Evolutionary conservation across 345 rosid species (phyloP).

Genomic region (Syzygium aqueum): DNA sequence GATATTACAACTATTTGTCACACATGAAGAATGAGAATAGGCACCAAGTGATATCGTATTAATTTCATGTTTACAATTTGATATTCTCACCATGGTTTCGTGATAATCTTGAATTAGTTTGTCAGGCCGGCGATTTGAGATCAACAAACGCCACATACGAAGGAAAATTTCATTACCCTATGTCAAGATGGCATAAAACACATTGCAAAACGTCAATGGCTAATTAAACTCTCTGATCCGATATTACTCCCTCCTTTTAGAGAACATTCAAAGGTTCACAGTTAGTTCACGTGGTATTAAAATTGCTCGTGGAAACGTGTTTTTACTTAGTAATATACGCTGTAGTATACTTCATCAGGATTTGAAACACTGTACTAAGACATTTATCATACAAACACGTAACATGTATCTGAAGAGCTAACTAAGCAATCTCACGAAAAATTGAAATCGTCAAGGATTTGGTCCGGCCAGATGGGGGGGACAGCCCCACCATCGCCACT

Average conservation of each 20-base stretch:
- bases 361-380: background rate
- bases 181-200: background rate
- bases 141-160: background rate
- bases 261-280: background rate
- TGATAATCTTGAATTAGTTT: background rate
- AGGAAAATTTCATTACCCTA: background rate
- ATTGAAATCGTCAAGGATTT: slow-evolving; percentile 40
- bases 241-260: background rate
- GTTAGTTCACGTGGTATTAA: background rate
- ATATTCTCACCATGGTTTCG: background rate
- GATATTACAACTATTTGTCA: background rate
- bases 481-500: slow-evolving; percentile 20
- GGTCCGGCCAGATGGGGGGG: slow-evolving; percentile 29
- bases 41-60: background rate
- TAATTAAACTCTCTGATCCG: background rate
- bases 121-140: background rate
- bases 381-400: slow-evolving; percentile 5
- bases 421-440: slow-evolving; percentile 33
- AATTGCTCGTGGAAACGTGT: background rate
- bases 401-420: background rate
- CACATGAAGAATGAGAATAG: background rate
- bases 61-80: background rate
- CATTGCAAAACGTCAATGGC: background rate
- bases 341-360: background rate
- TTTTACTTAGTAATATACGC: background rate